These are phyloP conservation scores for Hevea brasiliensis DNA, from an alignment of 345 rosid genomes.

Conservation along the genomic window DNA sequence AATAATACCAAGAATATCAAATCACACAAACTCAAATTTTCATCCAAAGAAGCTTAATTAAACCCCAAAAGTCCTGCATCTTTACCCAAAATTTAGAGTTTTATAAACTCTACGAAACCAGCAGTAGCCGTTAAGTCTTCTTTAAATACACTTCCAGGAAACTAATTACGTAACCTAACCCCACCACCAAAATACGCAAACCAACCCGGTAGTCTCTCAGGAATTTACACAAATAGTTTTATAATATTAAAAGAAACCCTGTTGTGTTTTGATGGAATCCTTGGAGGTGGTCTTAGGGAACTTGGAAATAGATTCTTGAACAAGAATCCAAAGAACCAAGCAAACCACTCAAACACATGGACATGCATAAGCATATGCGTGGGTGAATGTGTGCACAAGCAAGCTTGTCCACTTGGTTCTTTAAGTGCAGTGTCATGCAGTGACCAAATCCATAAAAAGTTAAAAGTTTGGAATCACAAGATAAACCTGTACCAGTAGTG, in stretches of 20 bases:
- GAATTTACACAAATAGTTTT: not conserved
- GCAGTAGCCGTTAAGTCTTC: not conserved
- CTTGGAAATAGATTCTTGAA: not conserved
- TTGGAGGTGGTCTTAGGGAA: not conserved
- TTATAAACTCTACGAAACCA: not conserved
- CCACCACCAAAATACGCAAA: not conserved
- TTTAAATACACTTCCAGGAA: not conserved
- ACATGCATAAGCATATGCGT: not conserved
- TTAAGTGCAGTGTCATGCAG: not conserved
- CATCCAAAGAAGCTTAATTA: not conserved
- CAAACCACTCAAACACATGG: not conserved
- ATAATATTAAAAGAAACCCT: not conserved
- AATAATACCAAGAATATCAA: not conserved
- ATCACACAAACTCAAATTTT: not conserved
- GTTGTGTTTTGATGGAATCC: not conserved
- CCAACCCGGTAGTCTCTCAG: not conserved
- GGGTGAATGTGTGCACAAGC: not conserved
- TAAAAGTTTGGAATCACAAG: constrained; percentile 2
- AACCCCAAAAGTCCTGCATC: not conserved
- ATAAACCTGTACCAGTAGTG: not conserved
- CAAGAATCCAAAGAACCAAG: not conserved
- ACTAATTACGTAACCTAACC: not conserved
- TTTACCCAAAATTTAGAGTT: not conserved
- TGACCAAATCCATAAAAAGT: not conserved
- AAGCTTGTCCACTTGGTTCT: not conserved